Evolutionary conservation across 129 eudicot genomes (phyloP), one percentile per base, ranked within the genome.

Genomic region (Pittosporum tobira): DNA sequence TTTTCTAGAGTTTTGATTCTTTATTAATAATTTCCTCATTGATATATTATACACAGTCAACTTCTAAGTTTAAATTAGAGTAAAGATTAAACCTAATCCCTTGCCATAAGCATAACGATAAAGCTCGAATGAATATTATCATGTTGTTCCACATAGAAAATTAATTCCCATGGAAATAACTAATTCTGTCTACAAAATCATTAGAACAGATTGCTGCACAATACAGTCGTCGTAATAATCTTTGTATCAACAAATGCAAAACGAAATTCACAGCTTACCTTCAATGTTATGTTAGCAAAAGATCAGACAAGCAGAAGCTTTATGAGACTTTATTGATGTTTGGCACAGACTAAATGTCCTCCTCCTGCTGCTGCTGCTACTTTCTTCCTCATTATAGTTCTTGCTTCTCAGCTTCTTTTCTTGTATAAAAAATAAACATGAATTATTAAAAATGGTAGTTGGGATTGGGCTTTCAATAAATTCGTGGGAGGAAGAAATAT

Each of bases 401-500:
- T 27, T 23, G 10, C 0, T 40, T 28, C 38, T 50, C 21, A 12
- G 8, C 14, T 62, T 18, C 11, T 12, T 29, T 25, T 26, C 44
- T 13, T 29, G 10, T 2, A 28, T 22, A n/a, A 7, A 13, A 68
- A 25, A 68, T 44, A 49, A 4, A 44, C 11, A 46, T 5, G 19
- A 19, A 59, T n/a, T 4, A 59, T 68, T 58, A 48, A 23, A 47
- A n/a, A 40, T 38, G 66, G 52, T 68, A 51, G 73, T 68, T 63
- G 60, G 65, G 51, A 34, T 38, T 10, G 61, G 46, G 67, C 61
- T 50, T 68, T 68, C 19, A 68, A 37, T 68, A 64, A 53, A 50
- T 68, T 59, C 73, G 60, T 68, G 73, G 44, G 65, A 38, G 55
- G 36, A 28, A 59, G 34, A 11, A 37, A 59, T 67, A 53, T 68